These are phyloP conservation scores for Lasiosphaeria hispida DNA, from an alignment of 495 filamentous ascomycete species.

Conservation along the genomic window DNA sequence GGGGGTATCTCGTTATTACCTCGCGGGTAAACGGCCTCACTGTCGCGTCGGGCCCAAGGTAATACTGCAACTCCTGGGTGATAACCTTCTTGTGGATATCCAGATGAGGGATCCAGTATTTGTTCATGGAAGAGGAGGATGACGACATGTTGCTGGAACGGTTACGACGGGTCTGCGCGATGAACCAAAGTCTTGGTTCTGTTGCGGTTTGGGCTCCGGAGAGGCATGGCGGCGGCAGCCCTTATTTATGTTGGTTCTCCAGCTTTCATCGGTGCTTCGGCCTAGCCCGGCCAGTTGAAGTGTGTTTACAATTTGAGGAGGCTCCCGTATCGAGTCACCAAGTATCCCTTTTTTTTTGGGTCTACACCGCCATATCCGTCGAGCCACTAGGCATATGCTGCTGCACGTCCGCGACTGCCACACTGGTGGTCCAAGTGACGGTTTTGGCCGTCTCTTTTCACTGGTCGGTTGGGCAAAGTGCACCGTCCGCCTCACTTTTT, in stretches of 20 bases:
- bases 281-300: conserved; percentile 16
- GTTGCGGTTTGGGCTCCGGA: background rate
- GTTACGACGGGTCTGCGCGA: background rate
- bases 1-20: conserved; percentile 30
- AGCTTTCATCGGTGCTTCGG: conserved; percentile 3
- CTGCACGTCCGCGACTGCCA: conserved; percentile 16
- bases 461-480: conserved; percentile 14
- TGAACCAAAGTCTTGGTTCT: conserved; percentile 3
- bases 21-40: conserved; percentile 53
- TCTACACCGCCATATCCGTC: conserved; percentile 25
- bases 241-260: conserved; percentile 21
- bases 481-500: conserved; percentile 31
- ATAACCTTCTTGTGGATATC: conserved; percentile 59
- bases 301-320: conserved; percentile 21
- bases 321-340: conserved; percentile 17
- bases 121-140: conserved; percentile 43
- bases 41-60: conserved; percentile 53
- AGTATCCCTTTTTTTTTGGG: conserved; percentile 15
- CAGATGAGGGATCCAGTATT: conserved; percentile 56
- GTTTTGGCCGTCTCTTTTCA: conserved; percentile 10
- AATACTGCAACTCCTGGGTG: conserved; percentile 55
- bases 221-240: conserved; percentile 1
- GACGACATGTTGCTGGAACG: conserved; percentile 33
- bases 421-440: conserved; percentile 15
- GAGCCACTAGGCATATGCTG: conserved; percentile 22